phyloP scores from a whole-genome alignment of 1,139 yeast species.

The Geotrichum histeridarum region DNA sequence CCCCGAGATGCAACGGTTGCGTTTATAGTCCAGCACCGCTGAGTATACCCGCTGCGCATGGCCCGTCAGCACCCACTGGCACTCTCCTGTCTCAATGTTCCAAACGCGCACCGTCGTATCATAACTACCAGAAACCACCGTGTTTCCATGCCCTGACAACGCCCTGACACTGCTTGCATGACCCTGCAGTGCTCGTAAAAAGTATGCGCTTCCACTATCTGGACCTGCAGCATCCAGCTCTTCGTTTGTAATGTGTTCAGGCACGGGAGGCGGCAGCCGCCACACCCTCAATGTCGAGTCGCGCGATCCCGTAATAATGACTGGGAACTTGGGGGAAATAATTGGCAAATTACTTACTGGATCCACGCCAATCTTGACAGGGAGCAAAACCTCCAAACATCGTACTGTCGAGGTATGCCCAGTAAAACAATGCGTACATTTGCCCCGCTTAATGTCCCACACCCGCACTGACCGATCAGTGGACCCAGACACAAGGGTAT shows the following conservation, averaged over 20 bases:
- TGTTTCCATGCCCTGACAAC: conserved; percentile 78
- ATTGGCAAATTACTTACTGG: conserved; percentile 50
- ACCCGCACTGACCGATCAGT: conserved; percentile 88
- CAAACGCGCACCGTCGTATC: conserved; percentile 71
- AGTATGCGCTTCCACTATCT: conserved; percentile 46
- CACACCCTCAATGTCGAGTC: conserved; percentile 87
- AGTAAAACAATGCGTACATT: conserved; percentile 76
- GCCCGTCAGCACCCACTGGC: conserved; percentile 70
- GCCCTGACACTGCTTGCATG: conserved; percentile 87
- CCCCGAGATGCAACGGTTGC: conserved; percentile 83
- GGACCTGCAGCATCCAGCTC: conserved; percentile 11
- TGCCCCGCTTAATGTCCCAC: conserved; percentile 75
- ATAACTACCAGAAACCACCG: conserved; percentile 83
- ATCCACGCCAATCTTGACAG: conserved; percentile 38
- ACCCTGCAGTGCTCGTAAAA: conserved; percentile 72
- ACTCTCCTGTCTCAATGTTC: conserved; percentile 43
- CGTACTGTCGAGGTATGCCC: conserved; percentile 93
- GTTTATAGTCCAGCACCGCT: conserved; percentile 70
- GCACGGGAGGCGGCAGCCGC: conserved; percentile 55
- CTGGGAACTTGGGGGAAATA: conserved; percentile 57
- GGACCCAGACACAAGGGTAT: conserved; percentile 77
- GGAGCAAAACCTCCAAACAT: conserved; percentile 78
- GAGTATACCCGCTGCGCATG: conserved; percentile 86
- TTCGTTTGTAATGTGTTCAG: conserved; percentile 11
- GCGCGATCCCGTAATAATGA: conserved; percentile 81